Evolutionary conservation across 345 rosid species (phyloP), one percentile per base, ranked within the genome.

Genomic region (Salix suchowensis): DNA sequence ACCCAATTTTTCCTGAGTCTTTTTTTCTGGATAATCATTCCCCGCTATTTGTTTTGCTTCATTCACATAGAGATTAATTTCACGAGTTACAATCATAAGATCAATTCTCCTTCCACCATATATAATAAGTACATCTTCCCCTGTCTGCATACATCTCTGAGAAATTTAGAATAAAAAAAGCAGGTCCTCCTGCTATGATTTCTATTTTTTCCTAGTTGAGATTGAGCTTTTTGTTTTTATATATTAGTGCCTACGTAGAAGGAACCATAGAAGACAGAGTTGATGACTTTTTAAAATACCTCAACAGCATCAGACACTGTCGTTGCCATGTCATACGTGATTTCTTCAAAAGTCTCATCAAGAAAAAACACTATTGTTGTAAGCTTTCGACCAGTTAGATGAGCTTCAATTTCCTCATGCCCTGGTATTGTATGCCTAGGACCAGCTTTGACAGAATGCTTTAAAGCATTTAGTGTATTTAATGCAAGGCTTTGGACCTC

Each of bases 281-380:
- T 26, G 23, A 55, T 2, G 48, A 58, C 71, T 18, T n/a, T 28
- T 64, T 66, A 55, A 58, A 71, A 77, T 89, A 96, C 99, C 99
- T 93, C 98, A 68, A 96, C 98, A 81, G 97, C 94, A 90, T 96
- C 99, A 66, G 95, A 84, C 64, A 92, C 95, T 36, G 99, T 92
- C 34, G 98, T 92, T 76, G 96, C 90, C 98, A 96, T 93, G 83
- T 93, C 99, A 86, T 92, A 93, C 16, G 91, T 85, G 36, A 96
- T 96, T 84, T 96, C 99, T 91, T 96, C 98, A 79, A 96, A 96
- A 77, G 99, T 96, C 85, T 93, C 99, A 79, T 96, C 98, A 77
- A 96, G 82, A 85, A 96, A 96, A 81, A 93, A 96, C 65, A 93
- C 99, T 18, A 93, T 96, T 60, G 98, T 93, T 12, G 98, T 96